These are phyloP conservation scores for Exophiala aquamarina DNA, from an alignment of 2,329 filamentous ascomycete genomes.

Conservation along the genomic window DNA sequence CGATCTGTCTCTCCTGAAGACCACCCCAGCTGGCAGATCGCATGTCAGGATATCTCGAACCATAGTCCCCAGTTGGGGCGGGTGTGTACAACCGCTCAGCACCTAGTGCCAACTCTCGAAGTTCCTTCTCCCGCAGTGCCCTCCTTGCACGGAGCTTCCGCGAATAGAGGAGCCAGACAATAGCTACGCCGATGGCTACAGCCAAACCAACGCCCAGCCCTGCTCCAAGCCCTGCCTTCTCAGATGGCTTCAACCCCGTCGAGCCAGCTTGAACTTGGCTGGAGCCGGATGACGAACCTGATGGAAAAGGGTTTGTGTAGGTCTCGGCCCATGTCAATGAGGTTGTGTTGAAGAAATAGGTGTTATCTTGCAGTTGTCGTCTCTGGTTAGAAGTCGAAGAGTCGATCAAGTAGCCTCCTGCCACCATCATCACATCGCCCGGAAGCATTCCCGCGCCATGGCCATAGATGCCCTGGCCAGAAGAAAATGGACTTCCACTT, in stretches of 20 bases:
- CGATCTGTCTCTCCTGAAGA: conserved; percentile 25
- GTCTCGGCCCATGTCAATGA: conserved; percentile 58
- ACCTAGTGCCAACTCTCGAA: conserved; percentile 53
- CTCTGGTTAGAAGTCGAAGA: conserved; percentile 35
- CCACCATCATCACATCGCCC: conserved; percentile 61
- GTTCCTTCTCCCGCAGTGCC: conserved; percentile 52
- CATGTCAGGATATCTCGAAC: conserved; percentile 11
- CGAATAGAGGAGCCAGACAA: conserved; percentile 52
- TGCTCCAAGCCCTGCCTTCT: conserved; percentile 61
- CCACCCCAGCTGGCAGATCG: conserved; percentile 26
- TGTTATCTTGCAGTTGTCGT: conserved; percentile 39
- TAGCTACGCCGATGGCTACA: conserved; percentile 47
- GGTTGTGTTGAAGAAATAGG: conserved; percentile 60
- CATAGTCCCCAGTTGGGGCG: conserved; percentile 19
- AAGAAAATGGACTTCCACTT: conserved; percentile 40
- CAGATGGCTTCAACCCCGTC: conserved; percentile 31
- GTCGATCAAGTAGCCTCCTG: conserved; percentile 57
- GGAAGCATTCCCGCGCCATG: conserved; percentile 63
- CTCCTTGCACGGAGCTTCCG: conserved; percentile 45
- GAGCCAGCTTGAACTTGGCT: conserved; percentile 17
- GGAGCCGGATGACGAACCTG: conserved; percentile 30
- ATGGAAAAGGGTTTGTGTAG: conserved; percentile 51
- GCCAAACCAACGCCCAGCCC: conserved; percentile 65
- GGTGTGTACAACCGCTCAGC: conserved; percentile 50
- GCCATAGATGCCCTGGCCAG: conserved; percentile 56